A percentile compares a stretch with the other conserved stretches of the same genome.
Evolutionary conservation across 129 eudicot species (phyloP).

Genomic region (Arctium minus): DNA sequence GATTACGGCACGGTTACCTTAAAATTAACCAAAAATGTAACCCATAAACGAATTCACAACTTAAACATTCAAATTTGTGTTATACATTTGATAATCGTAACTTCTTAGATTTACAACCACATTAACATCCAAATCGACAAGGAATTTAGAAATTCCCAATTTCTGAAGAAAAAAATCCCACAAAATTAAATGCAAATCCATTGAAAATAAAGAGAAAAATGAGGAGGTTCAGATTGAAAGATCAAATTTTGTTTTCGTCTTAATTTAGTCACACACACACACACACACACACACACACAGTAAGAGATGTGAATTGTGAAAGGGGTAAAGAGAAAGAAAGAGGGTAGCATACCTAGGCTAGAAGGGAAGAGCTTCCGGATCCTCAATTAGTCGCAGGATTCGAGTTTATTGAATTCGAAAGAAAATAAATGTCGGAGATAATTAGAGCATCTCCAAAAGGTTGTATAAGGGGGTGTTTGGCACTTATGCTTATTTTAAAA

Average conservation of each 20-base stretch:
- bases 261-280: no score
- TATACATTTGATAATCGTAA: background rate
- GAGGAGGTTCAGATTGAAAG: background rate
- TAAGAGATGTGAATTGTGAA: background rate
- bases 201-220: background rate
- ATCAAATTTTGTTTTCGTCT: no score
- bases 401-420: background rate
- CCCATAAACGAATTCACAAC: background rate
- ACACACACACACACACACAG: no score
- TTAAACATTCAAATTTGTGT: no score
- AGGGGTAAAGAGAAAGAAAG: background rate
- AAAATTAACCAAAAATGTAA: background rate
- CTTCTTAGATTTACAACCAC: background rate
- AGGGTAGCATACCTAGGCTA: background rate
- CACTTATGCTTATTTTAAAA: no score
- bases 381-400: background rate
- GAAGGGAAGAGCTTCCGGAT: background rate
- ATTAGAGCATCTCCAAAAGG: no score
- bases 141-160: background rate
- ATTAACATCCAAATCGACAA: background rate
- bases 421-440: no score
- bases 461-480: no score
- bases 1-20: background rate
- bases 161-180: background rate
- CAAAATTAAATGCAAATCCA: background rate